Base-by-base conservation (phyloP, 2,329 filamentous ascomycete species). In the Apiospora phragmitis region DNA sequence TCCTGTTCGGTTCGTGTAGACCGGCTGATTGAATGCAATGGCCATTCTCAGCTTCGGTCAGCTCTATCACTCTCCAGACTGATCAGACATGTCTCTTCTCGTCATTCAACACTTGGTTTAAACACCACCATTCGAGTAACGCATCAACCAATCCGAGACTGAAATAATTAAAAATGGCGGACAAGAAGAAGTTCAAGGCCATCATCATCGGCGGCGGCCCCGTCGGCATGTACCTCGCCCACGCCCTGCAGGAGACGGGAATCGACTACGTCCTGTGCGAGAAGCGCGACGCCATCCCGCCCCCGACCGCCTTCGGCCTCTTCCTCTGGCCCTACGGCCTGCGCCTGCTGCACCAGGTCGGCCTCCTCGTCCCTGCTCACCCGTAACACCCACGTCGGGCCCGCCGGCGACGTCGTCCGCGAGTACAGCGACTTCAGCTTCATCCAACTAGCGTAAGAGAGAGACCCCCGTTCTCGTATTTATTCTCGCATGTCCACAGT, bases 241-340 rank as follows among this genome's bases (percentile, higher is more conserved):
- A 69, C 55, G 68, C 68, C 35, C 45, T 69, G 12, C 29, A 26
- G 6, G 9, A 14, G 8, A 42, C 68, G 9, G 55, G 55, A 26
- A 69, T 69, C 55, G 68, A 69, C 38, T 69, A 69, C 42, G 55
- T 47, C 51, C 26, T 69, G 16, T 69, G n/a, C 55, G 68, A 69
- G 42, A 38, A 47, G 24, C 68, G 55, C 12, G 26, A 45, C 41
- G 12, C 35, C 18, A 69, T 69, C 35, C 68, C 42, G 65, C 55
- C 45, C 3, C 6, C 41, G 16, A 45, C 42, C 1, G 42, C 42
- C 55, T 45, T 67, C 11, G 68, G 68, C 35, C 11, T 69, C 38
- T 65, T 47, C 18, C 35, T 69, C n/a, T 35, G 26, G 68, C 68
- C 68, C 42, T 55, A 69, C 5, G 68, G 32, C 14, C 8, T 51